Evolutionary conservation across 2,329 filamentous ascomycete species (phyloP).

Genomic region (Fusarium denticulatum): DNA sequence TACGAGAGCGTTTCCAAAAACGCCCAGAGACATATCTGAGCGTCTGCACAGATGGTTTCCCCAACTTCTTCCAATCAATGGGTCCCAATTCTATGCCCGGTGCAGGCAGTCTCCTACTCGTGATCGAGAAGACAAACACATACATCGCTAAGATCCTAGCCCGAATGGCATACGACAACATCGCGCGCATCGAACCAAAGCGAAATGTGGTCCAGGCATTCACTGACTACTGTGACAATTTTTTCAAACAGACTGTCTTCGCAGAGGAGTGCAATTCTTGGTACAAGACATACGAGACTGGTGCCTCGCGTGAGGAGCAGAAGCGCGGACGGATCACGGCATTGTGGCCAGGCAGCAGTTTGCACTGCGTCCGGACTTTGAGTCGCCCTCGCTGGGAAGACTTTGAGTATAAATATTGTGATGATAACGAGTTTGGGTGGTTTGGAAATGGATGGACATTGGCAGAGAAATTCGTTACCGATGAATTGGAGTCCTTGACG

Average conservation of each 20-base stretch:
- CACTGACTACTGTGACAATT: background rate
- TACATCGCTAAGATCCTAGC: constrained; percentile 4
- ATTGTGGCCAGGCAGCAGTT: constrained; percentile 8
- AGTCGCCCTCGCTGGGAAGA: constrained; percentile 15
- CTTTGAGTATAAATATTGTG: constrained; percentile 11
- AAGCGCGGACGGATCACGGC: background rate
- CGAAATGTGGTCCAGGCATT: background rate
- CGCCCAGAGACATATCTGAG: constrained; percentile 19
- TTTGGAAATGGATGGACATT: constrained; percentile 18
- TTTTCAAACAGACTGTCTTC: constrained; percentile 9
- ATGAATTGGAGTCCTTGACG: constrained; percentile 12
- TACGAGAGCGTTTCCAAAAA: constrained; percentile 11
- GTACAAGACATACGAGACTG: constrained; percentile 13
- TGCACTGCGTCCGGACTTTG: constrained; percentile 5
- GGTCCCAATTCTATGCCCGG: constrained; percentile 9
- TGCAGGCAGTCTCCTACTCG: background rate
- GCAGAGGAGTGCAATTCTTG: constrained; percentile 18
- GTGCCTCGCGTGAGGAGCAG: constrained; percentile 3
- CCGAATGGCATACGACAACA: constrained; percentile 12
- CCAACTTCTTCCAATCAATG: constrained; percentile 19
- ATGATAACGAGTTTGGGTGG: constrained; percentile 19
- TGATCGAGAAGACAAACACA: constrained; percentile 9
- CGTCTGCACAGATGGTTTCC: constrained; percentile 16
- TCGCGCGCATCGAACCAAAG: constrained; percentile 2
- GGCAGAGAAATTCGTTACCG: constrained; percentile 7